A percentile compares a stretch with the other conserved stretches of the same genome.
These are phyloP conservation scores for Prunus dulcis DNA, from an alignment of 306 rosid genomes.

Conservation along the genomic window DNA sequence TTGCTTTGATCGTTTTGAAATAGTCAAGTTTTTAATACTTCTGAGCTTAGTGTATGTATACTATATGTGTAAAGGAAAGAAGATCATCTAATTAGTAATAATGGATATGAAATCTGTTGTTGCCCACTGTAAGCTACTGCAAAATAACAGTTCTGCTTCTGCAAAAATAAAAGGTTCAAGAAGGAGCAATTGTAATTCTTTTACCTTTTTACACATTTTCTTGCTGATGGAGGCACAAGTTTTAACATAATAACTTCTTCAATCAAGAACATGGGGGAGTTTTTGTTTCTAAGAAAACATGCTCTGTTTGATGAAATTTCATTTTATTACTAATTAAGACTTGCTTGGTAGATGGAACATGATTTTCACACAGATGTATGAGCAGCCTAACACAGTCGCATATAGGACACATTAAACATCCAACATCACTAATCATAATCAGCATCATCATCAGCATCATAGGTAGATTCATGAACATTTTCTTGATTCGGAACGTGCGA, in stretches of 20 bases:
- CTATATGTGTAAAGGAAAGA: not conserved
- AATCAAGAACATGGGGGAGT: no score
- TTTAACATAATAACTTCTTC: no score
- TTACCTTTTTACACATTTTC: no score
- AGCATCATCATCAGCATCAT: conserved; percentile 9
- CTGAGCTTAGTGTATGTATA: not conserved
- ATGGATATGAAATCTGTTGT: not conserved
- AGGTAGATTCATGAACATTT: conserved; percentile 1
- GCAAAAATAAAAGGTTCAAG: not conserved
- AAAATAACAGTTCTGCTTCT: no score
- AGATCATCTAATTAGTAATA: not conserved
- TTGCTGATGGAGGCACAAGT: no score
- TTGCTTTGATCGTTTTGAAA: not conserved
- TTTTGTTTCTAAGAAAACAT: no score
- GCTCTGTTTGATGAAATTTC: no score
- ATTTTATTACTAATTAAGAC: not conserved
- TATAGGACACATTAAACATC: not conserved
- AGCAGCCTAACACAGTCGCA: not conserved
- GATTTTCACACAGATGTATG: not conserved
- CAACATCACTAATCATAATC: not conserved
- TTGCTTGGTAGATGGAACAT: not conserved
- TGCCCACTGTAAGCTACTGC: no score
- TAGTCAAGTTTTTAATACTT: not conserved
- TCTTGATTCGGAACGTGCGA: not conserved
- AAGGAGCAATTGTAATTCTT: no score